These are phyloP conservation scores for Hirsutella minnesotensis DNA, from an alignment of 2,329 filamentous ascomycete genomes.

Conservation along the genomic window DNA sequence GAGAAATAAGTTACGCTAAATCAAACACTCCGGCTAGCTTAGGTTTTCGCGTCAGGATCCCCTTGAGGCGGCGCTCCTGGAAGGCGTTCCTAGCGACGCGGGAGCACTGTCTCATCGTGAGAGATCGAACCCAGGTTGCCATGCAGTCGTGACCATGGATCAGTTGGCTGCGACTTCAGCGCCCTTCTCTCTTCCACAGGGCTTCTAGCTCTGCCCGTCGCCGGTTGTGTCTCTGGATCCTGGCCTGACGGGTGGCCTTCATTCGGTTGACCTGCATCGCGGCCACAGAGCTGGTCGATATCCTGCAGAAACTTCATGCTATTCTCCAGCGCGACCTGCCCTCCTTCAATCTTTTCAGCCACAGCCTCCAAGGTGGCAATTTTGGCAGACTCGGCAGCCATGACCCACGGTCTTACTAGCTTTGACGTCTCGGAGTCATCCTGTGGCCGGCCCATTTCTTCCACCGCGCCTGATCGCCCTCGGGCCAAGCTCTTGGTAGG, in stretches of 20 bases:
- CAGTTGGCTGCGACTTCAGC: slow-evolving; percentile 9
- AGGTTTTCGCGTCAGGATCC: no score
- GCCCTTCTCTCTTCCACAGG: slow-evolving; percentile 10
- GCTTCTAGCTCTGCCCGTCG: background rate
- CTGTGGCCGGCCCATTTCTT: slow-evolving; percentile 25
- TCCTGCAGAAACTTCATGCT: slow-evolving; percentile 37
- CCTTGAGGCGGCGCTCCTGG: no score
- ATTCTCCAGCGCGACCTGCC: slow-evolving; percentile 41
- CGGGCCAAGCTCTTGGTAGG: slow-evolving; percentile 26
- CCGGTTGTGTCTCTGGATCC: slow-evolving; percentile 4
- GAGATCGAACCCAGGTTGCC: slow-evolving; percentile 42
- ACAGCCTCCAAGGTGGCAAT: slow-evolving; percentile 45
- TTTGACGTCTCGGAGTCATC: slow-evolving; percentile 27
- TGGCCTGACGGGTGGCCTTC: slow-evolving; percentile 13
- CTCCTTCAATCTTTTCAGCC: slow-evolving; percentile 47
- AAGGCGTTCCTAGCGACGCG: no score
- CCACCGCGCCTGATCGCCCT: slow-evolving; percentile 28
- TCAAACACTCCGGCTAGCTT: no score
- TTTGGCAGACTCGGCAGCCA: slow-evolving; percentile 48
- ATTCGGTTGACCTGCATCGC: slow-evolving; percentile 10
- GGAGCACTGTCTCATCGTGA: slow-evolving; percentile 17
- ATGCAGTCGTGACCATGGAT: slow-evolving; percentile 40
- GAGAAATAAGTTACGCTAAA: slow-evolving; percentile 18
- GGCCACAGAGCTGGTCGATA: slow-evolving; percentile 35
- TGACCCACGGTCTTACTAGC: slow-evolving; percentile 45